Evolutionary conservation across 1,139 yeast genomes (phyloP).

Genomic region (Taphrina deformans): DNA sequence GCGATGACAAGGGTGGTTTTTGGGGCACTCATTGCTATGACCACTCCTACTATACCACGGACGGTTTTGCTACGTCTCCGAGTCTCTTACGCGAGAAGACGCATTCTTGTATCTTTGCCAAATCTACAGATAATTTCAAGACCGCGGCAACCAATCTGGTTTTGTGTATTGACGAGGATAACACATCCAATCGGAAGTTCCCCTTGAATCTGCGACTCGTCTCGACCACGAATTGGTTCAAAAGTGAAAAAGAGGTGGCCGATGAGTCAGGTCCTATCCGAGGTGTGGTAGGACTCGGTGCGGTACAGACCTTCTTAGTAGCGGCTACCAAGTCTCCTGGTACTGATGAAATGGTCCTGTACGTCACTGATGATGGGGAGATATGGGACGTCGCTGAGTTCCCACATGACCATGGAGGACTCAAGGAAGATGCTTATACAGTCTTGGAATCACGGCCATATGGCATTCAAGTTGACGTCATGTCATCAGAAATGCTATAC

Average conservation of each 20-base stretch:
- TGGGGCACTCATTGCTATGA: conserved; percentile 46
- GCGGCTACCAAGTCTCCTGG: conserved; percentile 55
- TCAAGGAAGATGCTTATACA: conserved; percentile 51
- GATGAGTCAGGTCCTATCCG: conserved; percentile 43
- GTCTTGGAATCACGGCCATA: conserved; percentile 59
- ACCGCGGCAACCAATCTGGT: conserved; percentile 42
- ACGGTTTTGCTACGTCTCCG: conserved; percentile 55
- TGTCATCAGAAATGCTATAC: conserved; percentile 40
- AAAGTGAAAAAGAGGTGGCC: conserved; percentile 45
- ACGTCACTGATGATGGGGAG: conserved; percentile 61
- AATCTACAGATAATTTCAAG: conserved; percentile 49
- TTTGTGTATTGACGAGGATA: conserved; percentile 33
- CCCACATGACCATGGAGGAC: conserved; percentile 45
- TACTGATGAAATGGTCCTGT: conserved; percentile 51
- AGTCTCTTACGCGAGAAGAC: conserved; percentile 43
- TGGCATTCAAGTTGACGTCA: conserved; percentile 58
- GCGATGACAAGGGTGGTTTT: conserved; percentile 44
- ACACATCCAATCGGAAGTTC: conserved; percentile 46
- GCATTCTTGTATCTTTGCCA: conserved; percentile 56
- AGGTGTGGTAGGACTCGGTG: conserved; percentile 52
- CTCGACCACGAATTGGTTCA: conserved; percentile 59
- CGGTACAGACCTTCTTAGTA: conserved; percentile 56
- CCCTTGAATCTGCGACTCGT: conserved; percentile 51
- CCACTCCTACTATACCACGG: conserved; percentile 54
- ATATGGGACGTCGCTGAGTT: conserved; percentile 57